Conservation (phyloP, 371 early-diverging fungal genomes). For the Massospora cicadina region DNA sequence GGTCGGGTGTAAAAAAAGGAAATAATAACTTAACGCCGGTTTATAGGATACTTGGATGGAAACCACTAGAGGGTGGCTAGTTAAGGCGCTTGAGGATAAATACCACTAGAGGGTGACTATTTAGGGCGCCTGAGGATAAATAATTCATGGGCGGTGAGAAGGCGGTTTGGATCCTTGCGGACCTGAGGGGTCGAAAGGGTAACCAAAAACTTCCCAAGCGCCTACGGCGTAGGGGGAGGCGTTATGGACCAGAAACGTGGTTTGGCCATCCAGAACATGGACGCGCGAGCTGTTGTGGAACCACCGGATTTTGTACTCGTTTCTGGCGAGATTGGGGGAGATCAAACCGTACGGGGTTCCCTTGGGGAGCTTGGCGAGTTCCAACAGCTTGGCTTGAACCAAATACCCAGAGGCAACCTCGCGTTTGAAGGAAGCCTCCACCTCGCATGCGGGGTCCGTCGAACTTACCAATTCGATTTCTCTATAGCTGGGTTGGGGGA, state of each 20-base stretch:
- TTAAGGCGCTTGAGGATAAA: too few relatives aligned
- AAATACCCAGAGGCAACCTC: background rate
- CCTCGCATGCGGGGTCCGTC: background rate
- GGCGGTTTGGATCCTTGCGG: background rate
- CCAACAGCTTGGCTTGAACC: background rate
- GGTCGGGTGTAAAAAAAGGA: too few relatives aligned
- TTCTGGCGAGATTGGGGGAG: background rate
- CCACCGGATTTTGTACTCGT: background rate
- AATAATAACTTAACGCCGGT: too few relatives aligned
- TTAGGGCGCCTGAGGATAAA: background rate
- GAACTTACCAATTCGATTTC: background rate
- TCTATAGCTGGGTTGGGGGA: background rate
- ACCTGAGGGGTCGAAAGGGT: conserved; percentile 3
- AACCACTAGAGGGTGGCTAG: too few relatives aligned
- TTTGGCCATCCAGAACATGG: background rate
- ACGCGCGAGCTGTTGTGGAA: background rate
- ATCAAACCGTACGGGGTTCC: background rate
- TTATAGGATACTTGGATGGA: too few relatives aligned
- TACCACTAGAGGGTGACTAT: too few relatives aligned
- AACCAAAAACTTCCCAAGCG: background rate
- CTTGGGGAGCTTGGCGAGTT: background rate
- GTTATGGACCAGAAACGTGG: background rate
- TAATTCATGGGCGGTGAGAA: background rate
- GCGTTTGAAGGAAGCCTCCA: background rate
- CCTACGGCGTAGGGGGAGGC: background rate